Evolutionary conservation across 179 eudicot species (phyloP).

Genomic region (Sideroxylon spinosum): DNA sequence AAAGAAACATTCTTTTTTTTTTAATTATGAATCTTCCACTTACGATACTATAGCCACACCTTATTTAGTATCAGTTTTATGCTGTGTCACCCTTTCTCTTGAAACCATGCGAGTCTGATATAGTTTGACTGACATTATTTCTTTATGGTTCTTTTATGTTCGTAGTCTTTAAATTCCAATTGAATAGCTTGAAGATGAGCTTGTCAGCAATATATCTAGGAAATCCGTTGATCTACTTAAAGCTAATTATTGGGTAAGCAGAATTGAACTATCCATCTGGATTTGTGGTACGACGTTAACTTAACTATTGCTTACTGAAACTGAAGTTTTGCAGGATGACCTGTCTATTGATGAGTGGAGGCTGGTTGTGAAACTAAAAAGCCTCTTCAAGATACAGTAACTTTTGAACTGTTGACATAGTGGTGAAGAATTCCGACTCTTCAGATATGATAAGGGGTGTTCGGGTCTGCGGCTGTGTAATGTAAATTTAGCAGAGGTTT

Average conservation of each 20-base stretch:
- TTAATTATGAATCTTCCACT: too few relatives aligned
- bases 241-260: conserved; percentile 63
- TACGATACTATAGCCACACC: too few relatives aligned
- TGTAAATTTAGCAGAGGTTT: conserved; percentile 12
- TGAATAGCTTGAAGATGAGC: conserved; percentile 61
- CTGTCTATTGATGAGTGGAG: conserved; percentile 62
- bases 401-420: neutral
- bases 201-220: conserved; percentile 81
- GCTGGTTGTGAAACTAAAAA: conserved; percentile 63
- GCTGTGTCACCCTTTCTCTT: too few relatives aligned
- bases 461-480: neutral
- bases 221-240: conserved; percentile 74
- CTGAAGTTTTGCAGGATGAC: conserved; percentile 48
- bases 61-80: too few relatives aligned
- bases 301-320: neutral
- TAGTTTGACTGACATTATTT: neutral
- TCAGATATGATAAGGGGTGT: conserved; percentile 7
- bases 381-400: conserved; percentile 63
- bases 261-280: neutral
- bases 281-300: neutral
- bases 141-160: neutral
- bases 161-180: neutral
- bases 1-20: too few relatives aligned
- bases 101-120: too few relatives aligned
- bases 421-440: neutral